Evolutionary conservation across 2,329 filamentous ascomycete genomes (phyloP).

Genomic region (Aspergillus felis): DNA sequence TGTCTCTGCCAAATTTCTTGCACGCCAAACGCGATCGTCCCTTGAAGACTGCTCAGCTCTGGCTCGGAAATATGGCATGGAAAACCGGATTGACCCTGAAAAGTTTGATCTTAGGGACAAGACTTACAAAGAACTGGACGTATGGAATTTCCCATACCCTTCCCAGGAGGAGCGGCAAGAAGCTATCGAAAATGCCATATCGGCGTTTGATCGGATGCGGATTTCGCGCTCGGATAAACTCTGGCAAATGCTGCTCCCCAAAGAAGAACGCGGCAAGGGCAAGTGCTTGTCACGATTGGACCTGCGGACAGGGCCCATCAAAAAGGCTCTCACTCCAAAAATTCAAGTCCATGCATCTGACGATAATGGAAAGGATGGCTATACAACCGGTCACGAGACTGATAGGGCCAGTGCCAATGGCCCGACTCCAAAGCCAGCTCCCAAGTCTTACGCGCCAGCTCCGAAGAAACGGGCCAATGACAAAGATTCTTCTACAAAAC

Average conservation of each 20-base stretch:
- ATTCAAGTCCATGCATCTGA: constrained; percentile 36
- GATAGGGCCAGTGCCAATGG: constrained; percentile 28
- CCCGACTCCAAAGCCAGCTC: constrained; percentile 24
- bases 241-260: constrained; percentile 60
- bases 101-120: constrained; percentile 56
- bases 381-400: constrained; percentile 34
- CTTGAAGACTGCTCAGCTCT: constrained; percentile 47
- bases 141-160: constrained; percentile 59
- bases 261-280: constrained; percentile 59
- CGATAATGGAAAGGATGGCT: constrained; percentile 33
- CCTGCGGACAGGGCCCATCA: constrained; percentile 41
- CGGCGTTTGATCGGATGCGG: constrained; percentile 60
- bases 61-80: constrained; percentile 51
- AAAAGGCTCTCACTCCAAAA: constrained; percentile 35
- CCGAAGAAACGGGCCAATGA: constrained; percentile 39
- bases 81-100: constrained; percentile 45
- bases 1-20: constrained; percentile 46
- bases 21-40: constrained; percentile 45
- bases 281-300: constrained; percentile 58
- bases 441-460: constrained; percentile 23
- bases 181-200: constrained; percentile 60
- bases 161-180: constrained; percentile 53
- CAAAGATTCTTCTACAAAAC: constrained; percentile 43
- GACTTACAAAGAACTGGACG: constrained; percentile 58
- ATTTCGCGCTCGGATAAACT: constrained; percentile 57